Percentiles rank a stretch among this genome's conserved stretches.
Conservation (phyloP, 257 asterid species). For the Solanum bukasovii region DNA sequence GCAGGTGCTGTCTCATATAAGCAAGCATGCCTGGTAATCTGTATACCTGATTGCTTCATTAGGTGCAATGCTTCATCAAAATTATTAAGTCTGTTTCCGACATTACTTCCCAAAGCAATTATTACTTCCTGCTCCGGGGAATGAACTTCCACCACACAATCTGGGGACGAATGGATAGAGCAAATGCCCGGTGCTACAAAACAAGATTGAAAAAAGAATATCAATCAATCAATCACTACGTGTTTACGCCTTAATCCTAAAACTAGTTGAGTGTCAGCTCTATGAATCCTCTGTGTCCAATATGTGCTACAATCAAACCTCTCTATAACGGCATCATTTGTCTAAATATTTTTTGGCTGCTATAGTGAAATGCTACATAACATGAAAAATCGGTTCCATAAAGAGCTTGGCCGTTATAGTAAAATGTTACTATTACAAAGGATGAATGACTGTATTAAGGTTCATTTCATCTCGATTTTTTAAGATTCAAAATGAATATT, state of each 20-base stretch:
- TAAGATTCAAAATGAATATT: neutral
- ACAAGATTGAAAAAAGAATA: neutral
- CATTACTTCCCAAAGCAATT: constrained; percentile 90
- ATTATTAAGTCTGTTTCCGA: constrained; percentile 65
- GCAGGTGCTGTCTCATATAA: constrained; percentile 88
- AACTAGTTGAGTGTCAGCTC: neutral
- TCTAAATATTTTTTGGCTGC: neutral
- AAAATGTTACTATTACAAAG: neutral
- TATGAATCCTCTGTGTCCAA: neutral
- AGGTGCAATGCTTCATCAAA: constrained; percentile 68
- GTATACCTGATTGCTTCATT: constrained; percentile 74
- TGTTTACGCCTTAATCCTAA: neutral
- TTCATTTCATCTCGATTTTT: neutral
- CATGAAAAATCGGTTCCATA: neutral
- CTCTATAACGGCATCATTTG: neutral
- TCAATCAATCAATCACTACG: neutral
- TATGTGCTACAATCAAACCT: neutral
- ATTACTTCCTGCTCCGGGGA: constrained; percentile 73
- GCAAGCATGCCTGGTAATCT: constrained; percentile 62
- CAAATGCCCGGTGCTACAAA: constrained; percentile 25
- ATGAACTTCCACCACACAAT: constrained; percentile 44
- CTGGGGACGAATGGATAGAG: constrained; percentile 32
- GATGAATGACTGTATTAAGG: neutral
- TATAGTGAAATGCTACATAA: neutral
- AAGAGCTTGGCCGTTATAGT: neutral